Evolutionary conservation across 257 asterid genomes (phyloP), one percentile per base, ranked within the genome.

Genomic region (Gardenia jasminoides): DNA sequence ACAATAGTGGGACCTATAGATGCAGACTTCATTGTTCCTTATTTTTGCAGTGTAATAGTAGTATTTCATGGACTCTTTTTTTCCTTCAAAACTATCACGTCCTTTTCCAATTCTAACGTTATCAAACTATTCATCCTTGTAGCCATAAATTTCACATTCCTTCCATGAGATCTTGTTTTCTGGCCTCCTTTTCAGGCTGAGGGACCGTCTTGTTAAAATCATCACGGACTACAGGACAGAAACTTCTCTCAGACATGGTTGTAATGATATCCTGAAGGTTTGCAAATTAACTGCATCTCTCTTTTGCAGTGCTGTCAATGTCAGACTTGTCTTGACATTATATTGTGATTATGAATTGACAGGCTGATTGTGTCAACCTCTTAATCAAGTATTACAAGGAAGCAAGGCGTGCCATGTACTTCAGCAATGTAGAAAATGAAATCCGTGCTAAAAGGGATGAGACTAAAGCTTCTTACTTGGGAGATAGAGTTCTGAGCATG

Each of bases 191-290:
- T 84, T 85, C 92, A 96, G 98, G 88, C 82, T 96, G 83, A 94
- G 99, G 76, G 99, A 96, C 74, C 97, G 97, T 76, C 89, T 93
- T 17, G 98, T 96, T 73, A 96, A 96, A 87, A 93, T 93, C 86
- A 85, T 96, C 85, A 96, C 97, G 0, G 99, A 96, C 88, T 96
- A 96, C 83, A 83, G 98, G 79, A 96, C 98, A 24, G 99, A 96
- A 89, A 93, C 97, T 69, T 96, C 98, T 84, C 96, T 93, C 36
- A 86, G 98, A 82, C 97, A 90, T 82, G 97, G 98, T 36, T 96
- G 99, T 87, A 96, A 96, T 80, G 92, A 89, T 80, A 96, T 96
- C 75, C 93, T 96, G 75, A 94, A 96, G 97, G 99, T 96, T 87
- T 68, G 39, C 66, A 28, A 58, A 48, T 65, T 50, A 54, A 76